These are phyloP conservation scores for Jamesozyma lodderae DNA, from an alignment of 805 yeast species.

Conservation along the genomic window DNA sequence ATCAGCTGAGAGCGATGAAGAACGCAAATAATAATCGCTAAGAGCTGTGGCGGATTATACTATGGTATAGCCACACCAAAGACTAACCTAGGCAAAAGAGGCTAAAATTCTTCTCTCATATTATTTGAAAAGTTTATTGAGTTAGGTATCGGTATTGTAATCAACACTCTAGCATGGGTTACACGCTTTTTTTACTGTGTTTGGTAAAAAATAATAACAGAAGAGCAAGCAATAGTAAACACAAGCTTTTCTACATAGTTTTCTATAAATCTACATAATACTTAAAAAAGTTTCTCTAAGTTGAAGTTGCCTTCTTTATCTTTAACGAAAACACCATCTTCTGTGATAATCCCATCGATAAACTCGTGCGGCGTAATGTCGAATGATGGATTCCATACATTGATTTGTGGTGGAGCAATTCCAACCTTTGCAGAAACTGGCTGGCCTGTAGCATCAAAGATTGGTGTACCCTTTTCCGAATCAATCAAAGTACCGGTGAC, in stretches of 20 bases:
- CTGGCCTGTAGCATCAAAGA: conserved; percentile 20
- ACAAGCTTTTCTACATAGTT: too few relatives aligned
- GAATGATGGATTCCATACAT: conserved; percentile 94
- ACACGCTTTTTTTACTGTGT: too few relatives aligned
- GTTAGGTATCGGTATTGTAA: too few relatives aligned
- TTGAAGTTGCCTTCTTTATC: conserved; percentile 42
- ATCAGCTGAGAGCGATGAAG: too few relatives aligned
- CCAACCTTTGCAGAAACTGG: conserved; percentile 47
- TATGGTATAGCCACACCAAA: too few relatives aligned
- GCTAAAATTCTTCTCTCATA: too few relatives aligned
- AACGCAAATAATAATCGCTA: too few relatives aligned
- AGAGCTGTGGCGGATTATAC: too few relatives aligned
- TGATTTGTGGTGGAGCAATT: conserved; percentile 74
- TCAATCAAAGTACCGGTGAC: conserved; percentile 59
- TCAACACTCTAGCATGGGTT: too few relatives aligned
- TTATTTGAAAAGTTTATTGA: too few relatives aligned
- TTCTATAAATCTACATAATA: not conserved
- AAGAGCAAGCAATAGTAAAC: not conserved
- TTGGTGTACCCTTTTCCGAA: conserved; percentile 16
- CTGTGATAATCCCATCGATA: conserved; percentile 87
- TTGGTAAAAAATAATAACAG: too few relatives aligned
- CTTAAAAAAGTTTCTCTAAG: conserved; percentile 26
- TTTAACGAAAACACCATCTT: conserved; percentile 51
- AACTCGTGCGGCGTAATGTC: conserved; percentile 81
- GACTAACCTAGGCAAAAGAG: too few relatives aligned